Evolutionary conservation across 1,284 basidiomycete genomes (phyloP).

Genomic region (Naganishia liquefaciens): DNA sequence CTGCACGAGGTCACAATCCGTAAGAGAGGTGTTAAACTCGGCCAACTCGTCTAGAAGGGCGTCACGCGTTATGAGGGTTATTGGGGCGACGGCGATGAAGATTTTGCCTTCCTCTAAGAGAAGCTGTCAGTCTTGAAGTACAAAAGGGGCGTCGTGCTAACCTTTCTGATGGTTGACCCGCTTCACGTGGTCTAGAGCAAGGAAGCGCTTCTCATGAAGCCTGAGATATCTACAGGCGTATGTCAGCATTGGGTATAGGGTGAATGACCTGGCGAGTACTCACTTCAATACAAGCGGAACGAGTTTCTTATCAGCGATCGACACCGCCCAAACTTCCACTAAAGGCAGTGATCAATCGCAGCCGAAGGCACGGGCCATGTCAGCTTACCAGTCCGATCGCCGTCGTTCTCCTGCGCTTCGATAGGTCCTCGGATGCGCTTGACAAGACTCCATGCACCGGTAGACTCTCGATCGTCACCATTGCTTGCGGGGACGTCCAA

Average conservation of each 20-base stretch:
- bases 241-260: slow-evolving; percentile 46
- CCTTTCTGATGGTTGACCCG: slow-evolving; percentile 4
- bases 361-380: background rate
- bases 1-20: slow-evolving; percentile 59
- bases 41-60: slow-evolving; percentile 44
- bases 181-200: slow-evolving; percentile 1
- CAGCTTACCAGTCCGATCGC: slow-evolving; percentile 28
- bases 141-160: background rate
- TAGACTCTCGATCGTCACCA: slow-evolving; percentile 62
- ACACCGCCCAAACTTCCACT: slow-evolving; percentile 81
- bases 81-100: slow-evolving; percentile 44
- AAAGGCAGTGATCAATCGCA: slow-evolving; percentile 22
- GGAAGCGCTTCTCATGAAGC: slow-evolving; percentile 4
- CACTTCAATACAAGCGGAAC: slow-evolving; percentile 69
- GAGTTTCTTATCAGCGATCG: slow-evolving; percentile 61
- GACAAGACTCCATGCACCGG: slow-evolving; percentile 60
- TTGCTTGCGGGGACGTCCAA: background rate
- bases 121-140: background rate
- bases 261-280: slow-evolving; percentile 37
- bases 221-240: slow-evolving; percentile 32
- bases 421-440: slow-evolving; percentile 59
- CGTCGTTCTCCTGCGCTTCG: slow-evolving; percentile 66
- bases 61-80: slow-evolving; percentile 33
- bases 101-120: slow-evolving; percentile 18
- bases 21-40: slow-evolving; percentile 53